Percentiles rank a stretch among this genome's conserved stretches.
These are phyloP conservation scores for Hemisphaericaspora subhashii DNA, from an alignment of 1,139 yeast genomes.

Conservation along the genomic window DNA sequence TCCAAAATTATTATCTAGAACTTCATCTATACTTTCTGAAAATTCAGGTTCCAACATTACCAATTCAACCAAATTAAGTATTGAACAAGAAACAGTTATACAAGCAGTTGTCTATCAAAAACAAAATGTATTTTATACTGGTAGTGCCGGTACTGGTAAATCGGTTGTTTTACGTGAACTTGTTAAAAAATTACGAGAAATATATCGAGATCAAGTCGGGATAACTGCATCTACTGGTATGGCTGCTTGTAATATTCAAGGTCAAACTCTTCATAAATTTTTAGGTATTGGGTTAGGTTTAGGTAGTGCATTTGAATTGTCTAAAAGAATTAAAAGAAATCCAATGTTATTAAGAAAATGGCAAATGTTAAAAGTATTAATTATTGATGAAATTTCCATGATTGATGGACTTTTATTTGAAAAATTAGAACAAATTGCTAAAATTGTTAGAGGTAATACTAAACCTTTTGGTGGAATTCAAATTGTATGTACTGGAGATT, in stretches of 20 bases:
- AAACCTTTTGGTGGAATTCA: conserved; percentile 83
- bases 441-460: conserved; percentile 42
- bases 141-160: conserved; percentile 86
- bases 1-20: conserved; percentile 11
- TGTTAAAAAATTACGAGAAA: conserved; percentile 43
- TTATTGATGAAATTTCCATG: conserved; percentile 86
- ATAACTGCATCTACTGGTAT: conserved; percentile 91
- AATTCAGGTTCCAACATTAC: background rate
- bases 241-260: conserved; percentile 88
- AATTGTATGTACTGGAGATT: conserved; percentile 76
- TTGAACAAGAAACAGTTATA: conserved; percentile 72
- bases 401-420: conserved; percentile 66
- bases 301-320: conserved; percentile 44
- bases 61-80: conserved; percentile 21
- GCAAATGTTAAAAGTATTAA: conserved; percentile 60
- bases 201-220: conserved; percentile 53
- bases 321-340: conserved; percentile 47
- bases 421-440: conserved; percentile 64
- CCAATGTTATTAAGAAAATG: conserved; percentile 50
- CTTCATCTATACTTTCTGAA: background rate
- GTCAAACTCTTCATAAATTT: conserved; percentile 76
- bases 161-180: conserved; percentile 69
- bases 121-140: conserved; percentile 66
- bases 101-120: conserved; percentile 59
- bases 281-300: conserved; percentile 77